Evolutionary conservation across 164 flowering plant genomes (phyloP).

Genomic region (Taxillus chinensis): DNA sequence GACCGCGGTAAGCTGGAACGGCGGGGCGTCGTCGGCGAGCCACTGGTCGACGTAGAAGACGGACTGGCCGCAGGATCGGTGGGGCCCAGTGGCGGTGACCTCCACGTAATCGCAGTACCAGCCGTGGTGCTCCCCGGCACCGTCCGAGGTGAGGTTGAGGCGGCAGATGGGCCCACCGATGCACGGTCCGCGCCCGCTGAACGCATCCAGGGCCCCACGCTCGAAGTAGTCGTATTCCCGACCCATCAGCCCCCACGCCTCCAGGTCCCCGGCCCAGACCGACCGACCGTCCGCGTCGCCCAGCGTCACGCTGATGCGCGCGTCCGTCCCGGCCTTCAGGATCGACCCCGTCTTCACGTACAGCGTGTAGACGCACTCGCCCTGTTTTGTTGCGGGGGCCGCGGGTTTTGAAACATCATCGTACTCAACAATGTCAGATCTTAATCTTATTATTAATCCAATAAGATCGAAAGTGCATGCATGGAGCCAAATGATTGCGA

Average conservation of each 20-base stretch:
- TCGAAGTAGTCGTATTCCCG: conserved; percentile 50
- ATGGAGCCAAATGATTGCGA: too few relatives aligned
- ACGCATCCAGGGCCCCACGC: conserved; percentile 49
- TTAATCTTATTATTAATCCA: too few relatives aligned
- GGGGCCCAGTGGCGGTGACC: conserved; percentile 56
- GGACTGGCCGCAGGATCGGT: conserved; percentile 29
- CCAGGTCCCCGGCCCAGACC: conserved; percentile 28
- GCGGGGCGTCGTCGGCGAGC: conserved; percentile 46
- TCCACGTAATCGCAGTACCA: conserved; percentile 61
- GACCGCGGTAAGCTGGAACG: conserved; percentile 30
- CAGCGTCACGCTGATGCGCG: conserved; percentile 34
- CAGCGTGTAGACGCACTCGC: conserved; percentile 46
- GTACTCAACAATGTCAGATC: too few relatives aligned
- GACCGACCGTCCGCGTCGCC: conserved; percentile 21
- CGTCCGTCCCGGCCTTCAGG: conserved; percentile 50
- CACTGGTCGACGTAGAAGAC: conserved; percentile 49
- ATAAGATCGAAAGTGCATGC: too few relatives aligned
- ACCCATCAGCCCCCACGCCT: conserved; percentile 55
- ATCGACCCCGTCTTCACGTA: conserved; percentile 47
- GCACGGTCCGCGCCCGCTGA: conserved; percentile 49
- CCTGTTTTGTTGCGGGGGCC: conserved; percentile 1
- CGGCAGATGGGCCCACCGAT: conserved; percentile 36
- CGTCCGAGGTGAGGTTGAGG: conserved; percentile 58
- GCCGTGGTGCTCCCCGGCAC: conserved; percentile 45
- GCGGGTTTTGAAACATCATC: too few relatives aligned